Evolutionary conservation across 176 grass and related monocot genomes (phyloP), one percentile per base, ranked within the genome.

Genomic region (Oryza glaberrima): DNA sequence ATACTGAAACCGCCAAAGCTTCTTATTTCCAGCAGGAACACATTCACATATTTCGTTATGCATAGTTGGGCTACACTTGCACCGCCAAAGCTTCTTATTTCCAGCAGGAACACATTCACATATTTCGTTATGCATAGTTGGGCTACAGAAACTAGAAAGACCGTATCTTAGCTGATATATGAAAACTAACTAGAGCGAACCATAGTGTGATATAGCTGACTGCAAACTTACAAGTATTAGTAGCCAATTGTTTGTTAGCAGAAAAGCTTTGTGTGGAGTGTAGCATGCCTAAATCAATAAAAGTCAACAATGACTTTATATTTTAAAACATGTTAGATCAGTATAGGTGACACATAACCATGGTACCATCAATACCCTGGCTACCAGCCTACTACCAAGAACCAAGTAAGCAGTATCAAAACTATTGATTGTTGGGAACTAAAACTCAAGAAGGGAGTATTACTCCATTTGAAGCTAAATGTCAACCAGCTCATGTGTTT

Each of bases 231-330:
- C 47, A 28, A 32, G 68, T 65, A 83, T 17, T 14, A 26, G n/a
- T 6, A 88, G 68, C 16, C 26, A 67, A 32, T 73, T 73, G 1
- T 73, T 45, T 72, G 35, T 67, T 11, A 74, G 79, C n/a, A 73
- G 19, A 32, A 83, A 13, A 49, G 5, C 9, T 52, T 26, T 36
- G 36, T 25, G 16, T 23, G 13, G 15, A 71, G 66, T 5, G 19
- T n/a, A 78, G 1, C 49, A 38, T 19, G 40, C 35, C 44, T 12
- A 72, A 77, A 83, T 23, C 44, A 77, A 48, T 70, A 65, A 48
- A 77, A 40, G 1, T 19, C 44, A 49, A 45, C 22, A 78, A 63
- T 12, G 17, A 17, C 19, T 58, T 46, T 0, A 73, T 65, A 66
- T 64, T 47, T 71, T 78, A n/a, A 73, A 58, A n/a, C 6, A 58